These are phyloP conservation scores for Melanogaster broomeanus DNA, from an alignment of 768 basidiomycete genomes.

Conservation along the genomic window DNA sequence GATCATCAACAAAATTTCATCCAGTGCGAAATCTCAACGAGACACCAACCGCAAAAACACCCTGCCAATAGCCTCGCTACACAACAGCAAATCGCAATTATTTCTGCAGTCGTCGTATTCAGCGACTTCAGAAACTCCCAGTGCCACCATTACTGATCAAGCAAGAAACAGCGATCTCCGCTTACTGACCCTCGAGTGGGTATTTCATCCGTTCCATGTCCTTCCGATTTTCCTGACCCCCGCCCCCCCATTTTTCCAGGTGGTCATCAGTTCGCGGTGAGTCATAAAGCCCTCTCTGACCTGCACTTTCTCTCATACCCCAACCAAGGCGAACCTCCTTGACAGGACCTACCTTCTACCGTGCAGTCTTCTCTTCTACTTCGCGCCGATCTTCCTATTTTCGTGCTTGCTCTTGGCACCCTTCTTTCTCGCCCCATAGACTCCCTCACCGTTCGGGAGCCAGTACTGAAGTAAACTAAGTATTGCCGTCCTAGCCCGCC, in stretches of 20 bases:
- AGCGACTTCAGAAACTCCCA: conserved; percentile 42
- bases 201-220: conserved; percentile 23
- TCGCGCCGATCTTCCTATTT: conserved; percentile 6
- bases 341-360: conserved; percentile 40
- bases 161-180: conserved; percentile 79
- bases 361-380: conserved; percentile 2
- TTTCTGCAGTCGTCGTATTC: conserved; percentile 27
- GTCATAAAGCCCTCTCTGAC: conserved; percentile 25
- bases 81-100: conserved; percentile 12
- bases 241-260: conserved; percentile 41
- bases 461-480: conserved; percentile 60
- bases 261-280: conserved; percentile 78
- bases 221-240: conserved; percentile 13
- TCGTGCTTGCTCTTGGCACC: conserved; percentile 7
- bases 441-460: conserved; percentile 70
- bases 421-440: conserved; percentile 41
- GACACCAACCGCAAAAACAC: background rate
- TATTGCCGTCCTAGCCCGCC: conserved; percentile 60
- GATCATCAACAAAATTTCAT: conserved; percentile 9
- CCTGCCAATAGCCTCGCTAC: conserved; percentile 25
- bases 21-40: background rate
- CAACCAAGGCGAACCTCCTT: conserved; percentile 76
- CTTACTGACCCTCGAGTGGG: conserved; percentile 78
- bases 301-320: conserved; percentile 17
- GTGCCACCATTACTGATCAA: conserved; percentile 73